Conservation (phyloP, 441 rosid genomes). For the Populus trichocarpa region DNA sequence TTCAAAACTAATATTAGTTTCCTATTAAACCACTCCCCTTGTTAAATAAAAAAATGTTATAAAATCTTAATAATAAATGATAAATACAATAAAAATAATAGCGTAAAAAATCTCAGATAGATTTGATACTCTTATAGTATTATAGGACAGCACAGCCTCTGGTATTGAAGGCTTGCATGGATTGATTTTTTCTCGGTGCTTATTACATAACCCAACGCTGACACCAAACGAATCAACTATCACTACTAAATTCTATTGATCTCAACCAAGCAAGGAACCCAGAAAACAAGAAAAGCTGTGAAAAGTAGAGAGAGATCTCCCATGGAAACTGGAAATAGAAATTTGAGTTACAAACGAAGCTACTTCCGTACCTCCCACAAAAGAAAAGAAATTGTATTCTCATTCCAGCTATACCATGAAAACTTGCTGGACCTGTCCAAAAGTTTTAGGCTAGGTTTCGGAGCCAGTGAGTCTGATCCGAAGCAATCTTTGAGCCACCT, state of each 20-base stretch:
- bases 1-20: too few relatives aligned
- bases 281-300: background rate
- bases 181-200: too few relatives aligned
- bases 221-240: too few relatives aligned
- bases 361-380: slow-evolving; percentile 4
- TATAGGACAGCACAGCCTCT: background rate
- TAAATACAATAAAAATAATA: too few relatives aligned
- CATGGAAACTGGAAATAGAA: background rate
- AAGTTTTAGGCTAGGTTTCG: background rate
- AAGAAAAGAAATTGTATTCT: background rate
- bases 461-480: background rate
- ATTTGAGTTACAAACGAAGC: slow-evolving; percentile 23
- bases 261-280: too few relatives aligned
- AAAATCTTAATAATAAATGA: too few relatives aligned
- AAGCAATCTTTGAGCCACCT: slow-evolving; percentile 5
- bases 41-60: too few relatives aligned
- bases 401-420: background rate
- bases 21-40: too few relatives aligned
- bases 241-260: too few relatives aligned
- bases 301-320: background rate
- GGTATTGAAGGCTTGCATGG: background rate
- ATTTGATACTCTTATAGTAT: background rate
- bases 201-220: too few relatives aligned
- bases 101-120: background rate
- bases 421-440: slow-evolving; percentile 17